These are phyloP conservation scores for Cyberlindnera petersonii DNA, from an alignment of 805 yeast species.

Conservation along the genomic window DNA sequence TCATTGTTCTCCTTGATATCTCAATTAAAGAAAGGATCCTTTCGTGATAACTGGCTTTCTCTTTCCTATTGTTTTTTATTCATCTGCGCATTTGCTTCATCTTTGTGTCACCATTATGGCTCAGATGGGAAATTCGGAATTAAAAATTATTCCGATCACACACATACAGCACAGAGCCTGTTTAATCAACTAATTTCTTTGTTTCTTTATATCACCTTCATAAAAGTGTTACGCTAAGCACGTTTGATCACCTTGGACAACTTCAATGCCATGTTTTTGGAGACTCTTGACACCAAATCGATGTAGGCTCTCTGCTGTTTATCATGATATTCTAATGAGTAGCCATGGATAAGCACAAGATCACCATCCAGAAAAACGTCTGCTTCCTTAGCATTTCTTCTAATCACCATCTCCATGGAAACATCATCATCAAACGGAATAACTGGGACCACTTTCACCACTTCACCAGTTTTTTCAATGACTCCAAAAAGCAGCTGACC, in stretches of 20 bases:
- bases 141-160: too few relatives aligned
- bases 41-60: too few relatives aligned
- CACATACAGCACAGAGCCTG: too few relatives aligned
- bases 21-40: too few relatives aligned
- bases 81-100: too few relatives aligned
- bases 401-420: not conserved
- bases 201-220: too few relatives aligned
- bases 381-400: not conserved
- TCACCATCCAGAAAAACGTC: slow-evolving; percentile 4
- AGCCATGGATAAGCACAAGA: slow-evolving; percentile 4
- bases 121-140: too few relatives aligned
- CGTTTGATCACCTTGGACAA: not conserved
- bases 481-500: not conserved
- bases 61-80: too few relatives aligned
- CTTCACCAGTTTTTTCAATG: not conserved
- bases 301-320: not conserved
- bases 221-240: too few relatives aligned
- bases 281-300: slow-evolving; percentile 3
- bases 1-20: slow-evolving; percentile 1
- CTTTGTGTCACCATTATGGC: too few relatives aligned
- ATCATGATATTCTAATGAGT: slow-evolving; percentile 1
- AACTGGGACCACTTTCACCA: not conserved
- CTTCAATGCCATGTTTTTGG: slow-evolving; percentile 1
- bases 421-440: not conserved
- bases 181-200: too few relatives aligned